These are phyloP conservation scores for Solanum pimpinellifolium DNA, from an alignment of 257 asterid genomes.

Conservation along the genomic window DNA sequence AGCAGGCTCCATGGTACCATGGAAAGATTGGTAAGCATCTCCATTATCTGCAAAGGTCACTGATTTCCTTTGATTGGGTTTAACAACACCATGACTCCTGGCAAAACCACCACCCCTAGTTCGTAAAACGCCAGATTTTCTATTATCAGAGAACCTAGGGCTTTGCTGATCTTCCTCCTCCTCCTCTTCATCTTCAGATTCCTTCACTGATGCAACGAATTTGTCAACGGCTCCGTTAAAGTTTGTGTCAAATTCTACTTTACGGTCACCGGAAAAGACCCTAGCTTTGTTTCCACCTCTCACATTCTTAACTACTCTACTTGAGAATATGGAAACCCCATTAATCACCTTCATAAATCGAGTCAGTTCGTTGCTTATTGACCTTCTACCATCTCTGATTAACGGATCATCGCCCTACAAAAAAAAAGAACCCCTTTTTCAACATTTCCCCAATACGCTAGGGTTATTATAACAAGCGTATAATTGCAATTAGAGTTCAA, in stretches of 20 bases:
- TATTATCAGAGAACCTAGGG: neutral
- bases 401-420: constrained; percentile 78
- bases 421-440: neutral
- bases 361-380: constrained; percentile 43
- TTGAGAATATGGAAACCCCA: constrained; percentile 20
- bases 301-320: constrained; percentile 21
- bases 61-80: constrained; percentile 42
- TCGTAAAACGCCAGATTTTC: constrained; percentile 9
- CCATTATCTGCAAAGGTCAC: constrained; percentile 52
- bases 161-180: constrained; percentile 19
- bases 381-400: constrained; percentile 66
- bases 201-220: neutral
- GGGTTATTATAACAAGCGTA: neutral
- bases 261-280: neutral
- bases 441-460: neutral
- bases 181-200: constrained; percentile 31
- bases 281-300: constrained; percentile 21
- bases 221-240: constrained; percentile 14
- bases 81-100: constrained; percentile 3
- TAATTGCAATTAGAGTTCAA: neutral
- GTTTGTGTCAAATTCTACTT: neutral
- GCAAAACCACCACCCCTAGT: neutral
- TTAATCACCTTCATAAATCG: constrained; percentile 43
- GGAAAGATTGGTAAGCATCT: neutral
- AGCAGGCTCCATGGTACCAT: neutral